A percentile compares a stretch with the other conserved stretches of the same genome.
These are phyloP conservation scores for Microbotryum violaceum DNA, from an alignment of 1,284 basidiomycete species.

Conservation along the genomic window DNA sequence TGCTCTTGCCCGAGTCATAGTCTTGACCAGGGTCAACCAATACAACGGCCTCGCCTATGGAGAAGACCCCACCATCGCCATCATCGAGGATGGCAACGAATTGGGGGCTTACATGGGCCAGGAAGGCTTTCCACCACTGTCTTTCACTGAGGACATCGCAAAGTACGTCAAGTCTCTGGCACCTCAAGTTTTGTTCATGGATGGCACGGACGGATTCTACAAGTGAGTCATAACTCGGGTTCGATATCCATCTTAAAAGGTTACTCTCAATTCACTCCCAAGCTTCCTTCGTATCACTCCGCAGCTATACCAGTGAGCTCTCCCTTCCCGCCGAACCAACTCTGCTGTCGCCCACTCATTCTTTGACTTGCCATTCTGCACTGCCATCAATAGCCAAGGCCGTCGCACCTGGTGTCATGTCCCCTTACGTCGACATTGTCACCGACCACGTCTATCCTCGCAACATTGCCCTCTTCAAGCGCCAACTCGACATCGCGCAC, in stretches of 20 bases:
- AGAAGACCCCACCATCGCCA: constrained; percentile 18
- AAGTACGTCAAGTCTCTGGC: constrained; percentile 15
- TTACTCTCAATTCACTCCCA: no score
- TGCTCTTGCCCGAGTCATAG: no score
- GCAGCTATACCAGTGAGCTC: no score
- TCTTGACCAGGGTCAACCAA: constrained; percentile 8
- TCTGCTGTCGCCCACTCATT: no score
- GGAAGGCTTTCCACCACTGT: constrained; percentile 13
- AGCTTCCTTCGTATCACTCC: no score
- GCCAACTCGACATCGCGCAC: background rate
- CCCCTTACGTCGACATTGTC: constrained; percentile 1
- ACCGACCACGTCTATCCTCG: constrained; percentile 1
- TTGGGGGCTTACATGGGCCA: constrained; percentile 8
- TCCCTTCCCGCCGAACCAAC: no score
- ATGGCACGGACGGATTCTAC: constrained; percentile 16
- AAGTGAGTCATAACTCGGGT: background rate
- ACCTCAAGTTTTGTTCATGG: constrained; percentile 8
- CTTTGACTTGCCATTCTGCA: no score
- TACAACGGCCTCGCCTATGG: constrained; percentile 15
- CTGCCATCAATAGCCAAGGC: background rate
- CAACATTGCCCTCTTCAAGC: background rate
- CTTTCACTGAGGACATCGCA: constrained; percentile 18
- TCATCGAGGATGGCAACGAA: constrained; percentile 12
- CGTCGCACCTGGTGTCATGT: background rate
- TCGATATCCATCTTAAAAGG: no score